Conservation (phyloP, 2,329 filamentous ascomycete genomes). For the Dactylellina leptospora region DNA sequence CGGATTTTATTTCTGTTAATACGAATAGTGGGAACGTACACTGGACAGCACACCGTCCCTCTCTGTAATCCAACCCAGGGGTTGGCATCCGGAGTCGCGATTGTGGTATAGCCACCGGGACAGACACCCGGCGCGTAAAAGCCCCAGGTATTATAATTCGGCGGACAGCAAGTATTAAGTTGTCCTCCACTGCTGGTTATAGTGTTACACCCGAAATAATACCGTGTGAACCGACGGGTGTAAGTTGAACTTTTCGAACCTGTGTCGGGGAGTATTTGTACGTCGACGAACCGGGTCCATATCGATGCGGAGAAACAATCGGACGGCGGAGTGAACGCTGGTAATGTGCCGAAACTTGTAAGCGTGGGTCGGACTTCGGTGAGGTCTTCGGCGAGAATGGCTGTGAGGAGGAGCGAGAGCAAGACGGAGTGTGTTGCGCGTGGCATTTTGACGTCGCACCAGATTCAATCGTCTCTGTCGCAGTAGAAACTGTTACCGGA, state of each 20-base stretch:
- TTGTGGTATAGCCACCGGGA: constrained; percentile 27
- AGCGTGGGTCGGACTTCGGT: constrained; percentile 20
- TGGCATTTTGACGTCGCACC: constrained; percentile 42
- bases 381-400: constrained; percentile 9
- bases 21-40: constrained; percentile 8
- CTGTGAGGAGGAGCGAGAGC: background rate
- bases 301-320: constrained; percentile 40
- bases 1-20: background rate
- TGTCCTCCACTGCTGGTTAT: constrained; percentile 22
- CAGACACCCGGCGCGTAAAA: constrained; percentile 43
- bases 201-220: constrained; percentile 45
- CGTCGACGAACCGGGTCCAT: constrained; percentile 18
- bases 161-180: constrained; percentile 43
- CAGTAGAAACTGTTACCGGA: no score
- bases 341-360: constrained; percentile 29
- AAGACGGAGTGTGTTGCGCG: constrained; percentile 19
- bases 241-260: background rate
- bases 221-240: constrained; percentile 35
- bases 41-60: constrained; percentile 43
- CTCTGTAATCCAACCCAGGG: constrained; percentile 43
- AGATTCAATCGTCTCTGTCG: no score
- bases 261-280: constrained; percentile 4
- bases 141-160: constrained; percentile 43
- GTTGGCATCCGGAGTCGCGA: constrained; percentile 19
- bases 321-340: constrained; percentile 33